Evolutionary conservation across 805 yeast species (phyloP).

Genomic region (Teunomyces kruisii): DNA sequence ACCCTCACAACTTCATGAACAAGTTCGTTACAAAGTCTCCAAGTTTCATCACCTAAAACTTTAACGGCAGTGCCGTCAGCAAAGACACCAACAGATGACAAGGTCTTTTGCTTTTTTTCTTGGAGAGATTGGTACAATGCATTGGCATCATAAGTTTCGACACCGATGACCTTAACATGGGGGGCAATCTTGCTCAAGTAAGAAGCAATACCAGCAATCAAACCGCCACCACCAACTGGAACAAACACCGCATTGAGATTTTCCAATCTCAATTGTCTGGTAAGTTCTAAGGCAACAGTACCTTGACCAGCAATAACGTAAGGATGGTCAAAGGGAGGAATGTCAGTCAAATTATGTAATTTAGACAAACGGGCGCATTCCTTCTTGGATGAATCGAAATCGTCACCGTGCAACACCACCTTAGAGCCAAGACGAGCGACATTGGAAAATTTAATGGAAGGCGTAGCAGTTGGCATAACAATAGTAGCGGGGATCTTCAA

Average conservation of each 20-base stretch:
- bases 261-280: constrained; percentile 79
- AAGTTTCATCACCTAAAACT: constrained; percentile 86
- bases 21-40: constrained; percentile 68
- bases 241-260: constrained; percentile 84
- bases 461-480: constrained; percentile 97
- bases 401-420: constrained; percentile 91
- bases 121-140: constrained; percentile 77
- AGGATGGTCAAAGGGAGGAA: constrained; percentile 99
- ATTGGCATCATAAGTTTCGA: constrained; percentile 94
- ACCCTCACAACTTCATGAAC: constrained; percentile 91
- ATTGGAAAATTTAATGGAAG: constrained; percentile 88
- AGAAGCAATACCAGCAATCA: constrained; percentile 86
- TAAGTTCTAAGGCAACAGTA: constrained; percentile 89
- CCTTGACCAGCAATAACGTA: constrained; percentile 99
- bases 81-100: constrained; percentile 85
- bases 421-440: constrained; percentile 92
- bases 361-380: constrained; percentile 76
- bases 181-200: constrained; percentile 95
- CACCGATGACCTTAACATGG: constrained; percentile 94
- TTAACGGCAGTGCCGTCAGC: constrained; percentile 99
- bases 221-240: constrained; percentile 97
- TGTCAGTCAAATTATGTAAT: constrained; percentile 75
- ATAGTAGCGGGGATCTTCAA: constrained; percentile 91
- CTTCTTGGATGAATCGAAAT: constrained; percentile 90
- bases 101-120: constrained; percentile 50